A percentile compares a stretch with the other conserved stretches of the same genome.
Conservation (phyloP, 2,329 filamentous ascomycete genomes). For the Cladosporium velox region DNA sequence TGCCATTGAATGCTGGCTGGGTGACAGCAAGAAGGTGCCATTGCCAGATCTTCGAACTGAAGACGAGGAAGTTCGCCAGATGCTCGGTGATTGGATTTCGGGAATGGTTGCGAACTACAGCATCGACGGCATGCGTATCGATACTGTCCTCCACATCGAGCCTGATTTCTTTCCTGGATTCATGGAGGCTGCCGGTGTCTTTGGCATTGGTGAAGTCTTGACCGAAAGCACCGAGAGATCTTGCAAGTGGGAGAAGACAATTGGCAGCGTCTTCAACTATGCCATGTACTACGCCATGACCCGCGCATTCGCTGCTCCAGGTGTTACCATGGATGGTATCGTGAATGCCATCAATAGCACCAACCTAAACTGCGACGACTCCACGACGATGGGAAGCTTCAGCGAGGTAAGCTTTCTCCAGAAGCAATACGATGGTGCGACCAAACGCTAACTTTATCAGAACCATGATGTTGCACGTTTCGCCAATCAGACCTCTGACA, state of each 20-base stretch:
- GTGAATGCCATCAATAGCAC: slow-evolving; percentile 38
- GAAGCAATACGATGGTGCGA: too few species aligned
- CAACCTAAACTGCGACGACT: slow-evolving; percentile 41
- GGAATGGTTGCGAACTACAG: slow-evolving; percentile 46
- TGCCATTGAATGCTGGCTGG: slow-evolving; percentile 54
- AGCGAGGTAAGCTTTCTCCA: slow-evolving; percentile 29
- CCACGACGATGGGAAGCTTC: slow-evolving; percentile 42
- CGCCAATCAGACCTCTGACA: slow-evolving; percentile 40
- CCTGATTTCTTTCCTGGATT: slow-evolving; percentile 42
- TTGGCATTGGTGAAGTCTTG: slow-evolving; percentile 43
- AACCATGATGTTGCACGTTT: slow-evolving; percentile 47
- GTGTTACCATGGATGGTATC: slow-evolving; percentile 43
- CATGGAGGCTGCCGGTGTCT: slow-evolving; percentile 39
- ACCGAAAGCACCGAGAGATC: slow-evolving; percentile 35
- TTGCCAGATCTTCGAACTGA: slow-evolving; percentile 53
- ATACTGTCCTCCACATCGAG: slow-evolving; percentile 43
- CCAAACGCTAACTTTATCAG: slow-evolving; percentile 6
- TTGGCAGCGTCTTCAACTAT: slow-evolving; percentile 43
- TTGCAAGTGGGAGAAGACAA: slow-evolving; percentile 40
- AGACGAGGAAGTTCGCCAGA: slow-evolving; percentile 42
- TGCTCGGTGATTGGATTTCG: slow-evolving; percentile 46
- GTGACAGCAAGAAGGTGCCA: slow-evolving; percentile 48
- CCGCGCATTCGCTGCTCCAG: slow-evolving; percentile 39
- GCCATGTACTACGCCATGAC: slow-evolving; percentile 43
- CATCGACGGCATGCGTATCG: slow-evolving; percentile 45